phyloP scores from a whole-genome alignment of 2,329 filamentous ascomycete genomes.

The Fusarium tjaetaba region DNA sequence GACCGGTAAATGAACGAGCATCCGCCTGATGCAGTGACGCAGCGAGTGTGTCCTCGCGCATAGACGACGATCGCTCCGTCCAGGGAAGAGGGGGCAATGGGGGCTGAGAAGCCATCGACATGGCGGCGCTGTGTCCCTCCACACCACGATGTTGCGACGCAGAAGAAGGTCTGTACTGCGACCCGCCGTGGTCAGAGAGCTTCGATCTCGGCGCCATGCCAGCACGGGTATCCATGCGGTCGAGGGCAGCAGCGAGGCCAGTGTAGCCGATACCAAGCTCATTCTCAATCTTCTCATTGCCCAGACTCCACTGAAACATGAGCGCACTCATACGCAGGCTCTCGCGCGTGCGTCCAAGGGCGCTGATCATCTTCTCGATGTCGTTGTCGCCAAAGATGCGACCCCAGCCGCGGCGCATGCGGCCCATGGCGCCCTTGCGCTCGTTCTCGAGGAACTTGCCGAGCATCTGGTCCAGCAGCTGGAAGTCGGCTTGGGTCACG shows the following conservation, averaged over 20 bases:
- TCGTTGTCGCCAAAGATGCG: constrained; percentile 72
- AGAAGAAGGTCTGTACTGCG: constrained; percentile 40
- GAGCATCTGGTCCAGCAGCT: constrained; percentile 71
- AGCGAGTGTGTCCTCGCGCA: constrained; percentile 22
- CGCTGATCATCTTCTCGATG: constrained; percentile 67
- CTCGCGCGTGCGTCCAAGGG: constrained; percentile 67
- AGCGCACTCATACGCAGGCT: constrained; percentile 71
- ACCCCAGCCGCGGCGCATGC: constrained; percentile 68
- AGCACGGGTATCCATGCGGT: constrained; percentile 49
- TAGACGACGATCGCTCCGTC: constrained; percentile 36
- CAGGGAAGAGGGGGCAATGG: constrained; percentile 43
- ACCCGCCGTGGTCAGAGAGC: constrained; percentile 25
- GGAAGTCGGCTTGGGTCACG: constrained; percentile 69
- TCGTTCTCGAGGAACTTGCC: constrained; percentile 70
- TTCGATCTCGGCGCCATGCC: constrained; percentile 32
- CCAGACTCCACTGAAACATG: constrained; percentile 73
- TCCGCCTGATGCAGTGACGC: constrained; percentile 14
- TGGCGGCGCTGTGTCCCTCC: constrained; percentile 19
- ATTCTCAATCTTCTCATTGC: constrained; percentile 66
- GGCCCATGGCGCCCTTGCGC: constrained; percentile 67
- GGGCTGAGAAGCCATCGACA: constrained; percentile 20
- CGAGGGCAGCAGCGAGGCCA: constrained; percentile 71
- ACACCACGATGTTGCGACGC: constrained; percentile 39
- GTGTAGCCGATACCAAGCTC: constrained; percentile 74
- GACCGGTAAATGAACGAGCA: constrained; percentile 19